Evolutionary conservation across 441 rosid species (phyloP).

Genomic region (Hura crepitans): DNA sequence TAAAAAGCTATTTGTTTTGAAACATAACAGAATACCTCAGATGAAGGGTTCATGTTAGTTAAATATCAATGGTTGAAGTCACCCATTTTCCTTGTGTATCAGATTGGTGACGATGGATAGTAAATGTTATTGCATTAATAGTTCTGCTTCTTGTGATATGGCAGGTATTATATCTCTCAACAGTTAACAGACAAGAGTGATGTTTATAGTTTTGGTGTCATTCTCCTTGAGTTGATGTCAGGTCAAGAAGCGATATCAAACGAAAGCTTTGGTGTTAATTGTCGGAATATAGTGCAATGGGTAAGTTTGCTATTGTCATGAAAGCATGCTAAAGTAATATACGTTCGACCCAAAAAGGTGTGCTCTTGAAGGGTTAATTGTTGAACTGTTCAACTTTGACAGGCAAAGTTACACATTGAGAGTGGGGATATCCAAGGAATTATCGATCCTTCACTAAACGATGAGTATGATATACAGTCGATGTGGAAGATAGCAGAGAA

Average conservation of each 20-base stretch:
- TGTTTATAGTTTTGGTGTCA: conserved; percentile 95
- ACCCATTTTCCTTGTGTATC: too few species aligned
- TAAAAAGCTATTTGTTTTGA: too few species aligned
- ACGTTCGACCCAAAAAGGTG: background rate
- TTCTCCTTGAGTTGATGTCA: conserved; percentile 91
- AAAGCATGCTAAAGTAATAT: too few species aligned
- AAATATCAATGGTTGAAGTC: too few species aligned
- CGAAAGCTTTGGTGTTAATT: conserved; percentile 79
- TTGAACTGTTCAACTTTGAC: conserved; percentile 4
- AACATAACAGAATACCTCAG: too few species aligned
- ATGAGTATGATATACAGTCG: conserved; percentile 82
- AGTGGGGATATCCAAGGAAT: conserved; percentile 87
- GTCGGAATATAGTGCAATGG: conserved; percentile 97
- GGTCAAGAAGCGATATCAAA: conserved; percentile 95
- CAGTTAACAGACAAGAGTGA: conserved; percentile 85
- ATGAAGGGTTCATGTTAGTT: too few species aligned
- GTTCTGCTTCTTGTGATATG: conserved; percentile 21
- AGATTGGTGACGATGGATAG: too few species aligned
- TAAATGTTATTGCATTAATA: too few species aligned
- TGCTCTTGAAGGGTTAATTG: background rate
- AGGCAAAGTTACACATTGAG: conserved; percentile 91
- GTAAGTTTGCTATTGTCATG: conserved; percentile 35
- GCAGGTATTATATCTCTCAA: conserved; percentile 93
- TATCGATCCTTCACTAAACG: conserved; percentile 56
- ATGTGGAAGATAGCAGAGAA: conserved; percentile 99